Evolutionary conservation across 768 basidiomycete genomes (phyloP), one percentile per base, ranked within the genome.

Genomic region (Boletus insuetus): DNA sequence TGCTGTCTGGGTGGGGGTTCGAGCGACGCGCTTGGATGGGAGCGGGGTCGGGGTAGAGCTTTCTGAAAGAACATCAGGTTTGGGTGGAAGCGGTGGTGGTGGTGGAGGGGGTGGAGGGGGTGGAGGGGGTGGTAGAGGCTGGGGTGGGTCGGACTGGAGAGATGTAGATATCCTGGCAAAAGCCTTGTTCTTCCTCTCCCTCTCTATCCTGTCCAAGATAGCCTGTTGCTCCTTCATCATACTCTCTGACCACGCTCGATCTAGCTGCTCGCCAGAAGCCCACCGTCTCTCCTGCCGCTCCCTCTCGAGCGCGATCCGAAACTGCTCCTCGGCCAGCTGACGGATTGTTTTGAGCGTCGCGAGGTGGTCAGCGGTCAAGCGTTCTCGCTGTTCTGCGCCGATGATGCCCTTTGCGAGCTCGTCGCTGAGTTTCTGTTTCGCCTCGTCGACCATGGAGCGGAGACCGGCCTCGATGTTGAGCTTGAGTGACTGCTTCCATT

Each of bases 391-490:
- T 17, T 59, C 53, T 4, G 65, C 69, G 39, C 60, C 49, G 53
- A 74, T 61, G 65, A 79, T 57, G 53, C 67, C 63, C 69, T 77
- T 69, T 64, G 75, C 74, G 14, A 89, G 72, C 64, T 82, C 78
- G 16, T 72, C 68, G 35, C 82, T 76, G 37, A 82, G 69, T 54
- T 80, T 82, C 54, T 82, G 77, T 70, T 84, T 84, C 19, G 88
- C 82, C 55, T 86, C 86, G 51, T 84, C 78, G 56, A 87, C 78
- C 59, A 69, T 67, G 44, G 69, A 63, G 37, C 59, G 64, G 47
- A 76, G 64, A 9, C 71, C 72, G 3, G 75, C 73, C 60, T 83
- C 80, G 62, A 90, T 87, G 62, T 77, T 74, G 39, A 76, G 74
- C 63, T 65, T 73, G 61, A 82, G 70, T 2, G 61, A 53, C 34